Evolutionary conservation across 176 grass and related monocot genomes (phyloP).

Genomic region (Oryza officinalis): DNA sequence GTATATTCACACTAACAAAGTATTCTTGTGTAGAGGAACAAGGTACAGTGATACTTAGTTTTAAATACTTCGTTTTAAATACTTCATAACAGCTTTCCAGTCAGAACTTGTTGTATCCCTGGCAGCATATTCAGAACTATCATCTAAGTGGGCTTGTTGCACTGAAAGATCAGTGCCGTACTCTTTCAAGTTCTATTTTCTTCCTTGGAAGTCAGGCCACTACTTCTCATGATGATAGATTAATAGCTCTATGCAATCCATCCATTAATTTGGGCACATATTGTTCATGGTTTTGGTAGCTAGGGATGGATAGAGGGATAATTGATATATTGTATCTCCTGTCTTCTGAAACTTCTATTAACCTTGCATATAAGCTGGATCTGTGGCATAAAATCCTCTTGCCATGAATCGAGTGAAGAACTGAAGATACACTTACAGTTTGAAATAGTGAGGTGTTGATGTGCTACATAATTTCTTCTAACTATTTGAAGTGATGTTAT

Average conservation of each 20-base stretch:
- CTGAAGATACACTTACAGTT: slow-evolving; percentile 25
- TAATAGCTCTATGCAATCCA: neutral
- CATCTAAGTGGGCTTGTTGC: neutral
- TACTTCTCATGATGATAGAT: neutral
- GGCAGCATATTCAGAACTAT: neutral
- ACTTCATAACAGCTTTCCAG: neutral
- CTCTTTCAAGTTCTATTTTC: neutral
- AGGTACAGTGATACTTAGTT: neutral
- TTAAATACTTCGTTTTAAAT: neutral
- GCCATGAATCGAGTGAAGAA: slow-evolving; percentile 19
- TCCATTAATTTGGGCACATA: neutral
- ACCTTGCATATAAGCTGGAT: neutral
- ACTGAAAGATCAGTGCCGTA: neutral
- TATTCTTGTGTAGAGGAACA: neutral
- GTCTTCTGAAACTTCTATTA: slow-evolving; percentile 12
- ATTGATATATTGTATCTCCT: neutral
- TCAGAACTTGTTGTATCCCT: neutral
- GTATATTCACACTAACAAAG: neutral
- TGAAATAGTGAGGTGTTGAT: neutral
- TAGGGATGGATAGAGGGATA: neutral
- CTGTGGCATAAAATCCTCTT: slow-evolving; percentile 9
- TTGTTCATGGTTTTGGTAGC: neutral
- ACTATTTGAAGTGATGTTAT: slow-evolving; percentile 16
- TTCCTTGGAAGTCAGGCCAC: neutral
- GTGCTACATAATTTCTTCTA: slow-evolving; percentile 16